These are phyloP conservation scores for Silene conica DNA, from an alignment of 148 eudicot species.

Conservation along the genomic window DNA sequence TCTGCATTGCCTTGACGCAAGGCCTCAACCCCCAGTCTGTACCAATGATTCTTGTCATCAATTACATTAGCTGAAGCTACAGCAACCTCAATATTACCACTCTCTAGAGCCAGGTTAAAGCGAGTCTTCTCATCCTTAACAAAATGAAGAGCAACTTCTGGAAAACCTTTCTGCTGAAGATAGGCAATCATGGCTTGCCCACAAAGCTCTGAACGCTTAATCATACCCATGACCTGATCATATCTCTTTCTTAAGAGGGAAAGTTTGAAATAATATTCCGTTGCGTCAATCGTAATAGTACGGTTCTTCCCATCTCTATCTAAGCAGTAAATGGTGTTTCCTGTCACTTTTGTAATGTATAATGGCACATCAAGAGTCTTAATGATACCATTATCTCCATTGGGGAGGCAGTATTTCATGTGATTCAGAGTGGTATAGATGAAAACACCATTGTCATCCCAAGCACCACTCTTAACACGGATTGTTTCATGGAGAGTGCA, in stretches of 20 bases:
- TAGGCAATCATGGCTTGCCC: constrained; percentile 99
- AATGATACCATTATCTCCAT: constrained; percentile 92
- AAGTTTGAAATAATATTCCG: constrained; percentile 80
- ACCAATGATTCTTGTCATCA: constrained; percentile 74
- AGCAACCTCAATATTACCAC: constrained; percentile 71
- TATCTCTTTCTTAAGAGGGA: constrained; percentile 68
- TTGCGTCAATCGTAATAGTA: constrained; percentile 66
- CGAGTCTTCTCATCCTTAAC: constrained; percentile 81
- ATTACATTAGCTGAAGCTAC: constrained; percentile 77
- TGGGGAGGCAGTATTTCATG: constrained; percentile 88
- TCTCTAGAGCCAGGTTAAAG: constrained; percentile 50
- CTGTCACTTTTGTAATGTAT: constrained; percentile 74
- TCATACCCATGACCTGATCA: constrained; percentile 95
- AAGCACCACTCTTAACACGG: constrained; percentile 95
- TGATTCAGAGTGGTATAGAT: constrained; percentile 87
- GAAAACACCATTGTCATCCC: constrained; percentile 96
- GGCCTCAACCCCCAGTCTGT: constrained; percentile 72
- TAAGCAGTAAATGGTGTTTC: constrained; percentile 77
- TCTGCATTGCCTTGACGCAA: constrained; percentile 79
- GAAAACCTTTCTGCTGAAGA: constrained; percentile 96
- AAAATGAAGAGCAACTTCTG: constrained; percentile 96
- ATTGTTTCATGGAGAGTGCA: constrained; percentile 98
- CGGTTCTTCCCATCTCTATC: constrained; percentile 92
- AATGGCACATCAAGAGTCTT: constrained; percentile 84
- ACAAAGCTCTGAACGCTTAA: constrained; percentile 82